These are phyloP conservation scores for Sphaerostilbella broomeana DNA, from an alignment of 2,329 filamentous ascomycete species.

Conservation along the genomic window DNA sequence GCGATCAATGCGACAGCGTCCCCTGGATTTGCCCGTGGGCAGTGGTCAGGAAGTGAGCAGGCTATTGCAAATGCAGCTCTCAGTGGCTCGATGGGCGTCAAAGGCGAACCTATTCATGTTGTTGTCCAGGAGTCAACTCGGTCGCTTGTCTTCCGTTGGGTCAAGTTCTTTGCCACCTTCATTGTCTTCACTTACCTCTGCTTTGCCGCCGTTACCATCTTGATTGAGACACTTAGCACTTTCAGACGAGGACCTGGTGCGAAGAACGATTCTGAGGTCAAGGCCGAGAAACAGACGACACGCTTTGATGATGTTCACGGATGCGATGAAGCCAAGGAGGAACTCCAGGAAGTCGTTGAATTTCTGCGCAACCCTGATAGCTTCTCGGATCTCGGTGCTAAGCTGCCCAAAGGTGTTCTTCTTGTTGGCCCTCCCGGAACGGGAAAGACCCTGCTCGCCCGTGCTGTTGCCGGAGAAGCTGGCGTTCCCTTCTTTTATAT, in stretches of 20 bases:
- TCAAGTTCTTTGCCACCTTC: constrained; percentile 79
- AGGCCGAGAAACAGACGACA: constrained; percentile 85
- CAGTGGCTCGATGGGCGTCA: constrained; percentile 51
- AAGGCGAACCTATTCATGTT: constrained; percentile 85
- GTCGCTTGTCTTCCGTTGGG: constrained; percentile 78
- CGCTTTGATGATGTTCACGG: constrained; percentile 93
- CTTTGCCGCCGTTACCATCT: constrained; percentile 70
- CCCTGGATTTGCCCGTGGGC: constrained; percentile 19
- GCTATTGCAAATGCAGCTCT: constrained; percentile 24
- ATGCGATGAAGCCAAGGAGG: constrained; percentile 96
- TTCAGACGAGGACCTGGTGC: constrained; percentile 68
- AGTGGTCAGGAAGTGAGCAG: constrained; percentile 27
- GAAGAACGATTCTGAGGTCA: constrained; percentile 73
- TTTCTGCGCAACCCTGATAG: constrained; percentile 90
- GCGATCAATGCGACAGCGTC: constrained; percentile 19
- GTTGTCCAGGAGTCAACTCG: constrained; percentile 87
- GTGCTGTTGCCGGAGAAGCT: constrained; percentile 92
- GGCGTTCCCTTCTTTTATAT: constrained; percentile 99
- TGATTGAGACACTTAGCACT: constrained; percentile 73
- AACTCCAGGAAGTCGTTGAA: constrained; percentile 93
- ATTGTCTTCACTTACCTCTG: constrained; percentile 71
- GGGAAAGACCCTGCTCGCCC: constrained; percentile 91
- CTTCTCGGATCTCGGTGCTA: constrained; percentile 90
- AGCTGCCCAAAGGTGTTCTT: constrained; percentile 93
- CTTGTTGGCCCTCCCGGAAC: constrained; percentile 94